Evolutionary conservation across 345 rosid genomes (phyloP), one percentile per base, ranked within the genome.

Genomic region (Eucalyptus microcorys): DNA sequence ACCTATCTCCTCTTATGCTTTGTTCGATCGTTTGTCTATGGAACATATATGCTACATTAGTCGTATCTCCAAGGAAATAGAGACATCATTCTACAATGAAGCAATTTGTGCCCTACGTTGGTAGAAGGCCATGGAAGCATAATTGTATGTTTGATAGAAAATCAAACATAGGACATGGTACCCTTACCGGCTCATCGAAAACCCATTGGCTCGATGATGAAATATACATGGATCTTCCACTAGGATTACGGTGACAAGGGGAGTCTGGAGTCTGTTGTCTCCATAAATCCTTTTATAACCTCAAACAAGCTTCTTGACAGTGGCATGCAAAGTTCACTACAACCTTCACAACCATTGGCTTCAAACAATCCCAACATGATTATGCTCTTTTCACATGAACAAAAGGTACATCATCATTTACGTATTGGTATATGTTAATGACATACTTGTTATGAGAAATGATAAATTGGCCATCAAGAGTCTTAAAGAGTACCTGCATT

Each of bases 151-250:
- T 59, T 59, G n/a, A 59, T 26, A 59, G n/a, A 59, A 26, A 59
- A 59, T 26, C 14, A 59, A 59, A 26, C 66, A 24, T 59, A 12
- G 3, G 66, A 59, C 7, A 59, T 11, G 13, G 66, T 24, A 59
- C n/a, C 64, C 32, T 59, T 26, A 59, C 7, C 0, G 1, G 66
- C 32, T 59, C 7, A 26, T 59, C 1, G 0, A 26, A 57, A 57
- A 57, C n/a, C 64, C 64, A 57, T 57, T 57, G 64, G n/a, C 64
- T 57, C 4, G 0, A 57, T 57, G n/a, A 57, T 3, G n/a, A 57
- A 57, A 57, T 57, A 57, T 57, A 26, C 14, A 57, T 57, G 64
- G 14, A 24, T 57, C 64, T 57, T 57, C n/a, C 30, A 57, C 6
- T 27, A 26, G 7, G n/a, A 57, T 57, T 57, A 57, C 2, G 14